Conservation (phyloP, 306 rosid species). For the Senna siamea region DNA sequence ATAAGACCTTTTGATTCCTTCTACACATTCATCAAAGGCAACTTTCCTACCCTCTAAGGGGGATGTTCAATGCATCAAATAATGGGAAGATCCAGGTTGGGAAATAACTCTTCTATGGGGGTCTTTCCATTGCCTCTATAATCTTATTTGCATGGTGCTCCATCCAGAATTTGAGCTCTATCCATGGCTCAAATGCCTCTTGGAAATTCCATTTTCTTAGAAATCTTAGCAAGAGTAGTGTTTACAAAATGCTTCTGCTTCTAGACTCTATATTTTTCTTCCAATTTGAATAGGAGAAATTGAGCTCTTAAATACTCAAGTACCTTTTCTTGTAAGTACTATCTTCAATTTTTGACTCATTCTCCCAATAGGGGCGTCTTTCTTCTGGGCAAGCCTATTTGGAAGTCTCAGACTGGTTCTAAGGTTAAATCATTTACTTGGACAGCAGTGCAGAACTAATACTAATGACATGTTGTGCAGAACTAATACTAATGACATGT, state of each 20-base stretch:
- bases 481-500: neutral
- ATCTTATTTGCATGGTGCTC: neutral
- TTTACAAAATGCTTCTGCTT: neutral
- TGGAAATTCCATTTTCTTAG: neutral
- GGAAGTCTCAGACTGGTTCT: neutral
- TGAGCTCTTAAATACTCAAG: neutral
- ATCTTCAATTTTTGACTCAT: neutral
- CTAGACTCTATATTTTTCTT: neutral
- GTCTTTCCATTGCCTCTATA: neutral
- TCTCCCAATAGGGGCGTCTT: neutral
- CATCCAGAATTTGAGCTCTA: neutral
- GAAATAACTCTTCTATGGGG: neutral
- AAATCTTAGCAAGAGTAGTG: neutral
- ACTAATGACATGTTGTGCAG: neutral
- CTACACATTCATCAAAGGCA: neutral
- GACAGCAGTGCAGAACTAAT: neutral
- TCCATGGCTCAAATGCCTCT: neutral
- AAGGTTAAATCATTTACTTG: neutral
- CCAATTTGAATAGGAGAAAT: neutral
- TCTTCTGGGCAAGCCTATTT: neutral
- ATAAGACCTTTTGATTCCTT: constrained; percentile 1
- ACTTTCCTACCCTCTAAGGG: neutral
- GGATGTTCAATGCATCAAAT: neutral
- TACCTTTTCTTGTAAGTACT: neutral
- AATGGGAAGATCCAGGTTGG: neutral